Percentiles rank a stretch among this genome's conserved stretches.
phyloP scores from a whole-genome alignment of 192 early-diverging fungal species.

The Rhizoclosmatium sp. region DNA sequence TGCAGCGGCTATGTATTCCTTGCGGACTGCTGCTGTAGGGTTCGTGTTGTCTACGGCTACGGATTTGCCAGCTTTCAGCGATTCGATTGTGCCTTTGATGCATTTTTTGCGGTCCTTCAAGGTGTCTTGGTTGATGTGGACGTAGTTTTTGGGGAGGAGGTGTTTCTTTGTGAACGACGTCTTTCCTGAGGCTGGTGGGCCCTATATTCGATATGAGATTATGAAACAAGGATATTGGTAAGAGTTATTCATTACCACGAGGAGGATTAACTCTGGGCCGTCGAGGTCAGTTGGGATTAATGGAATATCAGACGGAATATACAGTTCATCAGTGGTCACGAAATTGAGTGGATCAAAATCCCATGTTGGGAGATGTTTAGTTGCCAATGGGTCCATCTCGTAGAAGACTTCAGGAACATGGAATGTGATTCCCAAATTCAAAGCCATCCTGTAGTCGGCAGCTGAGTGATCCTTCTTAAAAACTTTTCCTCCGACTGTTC shows the following conservation, averaged over 20 bases:
- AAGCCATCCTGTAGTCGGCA: slow-evolving; percentile 85
- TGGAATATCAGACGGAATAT: slow-evolving; percentile 5
- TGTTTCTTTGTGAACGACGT: slow-evolving; percentile 73
- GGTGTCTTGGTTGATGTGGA: slow-evolving; percentile 84
- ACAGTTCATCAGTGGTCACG: neutral
- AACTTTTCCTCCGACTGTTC: slow-evolving; percentile 61
- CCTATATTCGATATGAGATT: slow-evolving; percentile 33
- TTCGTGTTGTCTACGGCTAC: slow-evolving; percentile 93
- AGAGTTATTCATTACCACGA: slow-evolving; percentile 49
- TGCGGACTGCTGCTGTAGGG: slow-evolving; percentile 65
- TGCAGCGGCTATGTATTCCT: slow-evolving; percentile 71
- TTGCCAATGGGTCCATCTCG: slow-evolving; percentile 38
- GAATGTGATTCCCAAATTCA: slow-evolving; percentile 75
- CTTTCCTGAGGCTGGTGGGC: slow-evolving; percentile 87
- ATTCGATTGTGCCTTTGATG: slow-evolving; percentile 57
- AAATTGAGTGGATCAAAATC: slow-evolving; percentile 22
- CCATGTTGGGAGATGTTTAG: slow-evolving; percentile 22
- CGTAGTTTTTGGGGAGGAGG: slow-evolving; percentile 69
- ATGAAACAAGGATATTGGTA: neutral
- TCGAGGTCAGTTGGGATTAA: slow-evolving; percentile 8
- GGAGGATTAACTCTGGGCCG: slow-evolving; percentile 69
- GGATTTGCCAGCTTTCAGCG: slow-evolving; percentile 57
- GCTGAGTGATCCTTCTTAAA: slow-evolving; percentile 80
- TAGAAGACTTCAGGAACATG: slow-evolving; percentile 87
- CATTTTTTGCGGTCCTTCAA: slow-evolving; percentile 84